phyloP scores from a whole-genome alignment of 495 filamentous ascomycete genomes.

The Talaromyces adpressus region DNA sequence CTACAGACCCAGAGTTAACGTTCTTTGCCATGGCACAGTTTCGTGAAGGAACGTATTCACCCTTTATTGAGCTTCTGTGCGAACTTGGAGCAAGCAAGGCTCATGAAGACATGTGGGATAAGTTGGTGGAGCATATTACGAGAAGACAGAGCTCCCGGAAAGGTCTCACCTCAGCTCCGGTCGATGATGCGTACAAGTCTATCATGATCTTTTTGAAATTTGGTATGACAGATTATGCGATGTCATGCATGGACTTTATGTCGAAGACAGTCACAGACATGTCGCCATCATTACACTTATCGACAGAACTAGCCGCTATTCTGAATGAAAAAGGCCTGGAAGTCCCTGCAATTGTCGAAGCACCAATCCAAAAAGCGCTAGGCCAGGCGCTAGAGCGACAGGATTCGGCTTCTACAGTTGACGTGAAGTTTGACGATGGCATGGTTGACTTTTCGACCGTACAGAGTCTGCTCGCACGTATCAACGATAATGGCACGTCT shows the following conservation, averaged over 20 bases:
- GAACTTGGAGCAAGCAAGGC: background rate
- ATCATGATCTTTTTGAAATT: background rate
- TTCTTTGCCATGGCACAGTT: background rate
- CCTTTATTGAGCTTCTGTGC: slow-evolving; percentile 4
- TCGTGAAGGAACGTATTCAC: background rate
- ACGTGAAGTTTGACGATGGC: background rate
- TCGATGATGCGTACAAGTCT: background rate
- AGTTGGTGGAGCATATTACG: background rate
- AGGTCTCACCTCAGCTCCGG: background rate
- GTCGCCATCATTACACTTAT: background rate
- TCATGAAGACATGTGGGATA: background rate
- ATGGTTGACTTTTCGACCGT: background rate
- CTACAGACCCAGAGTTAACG: background rate
- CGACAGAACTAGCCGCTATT: background rate
- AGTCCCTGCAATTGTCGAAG: background rate
- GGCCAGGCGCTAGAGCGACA: background rate
- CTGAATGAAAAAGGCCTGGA: background rate
- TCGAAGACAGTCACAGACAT: background rate
- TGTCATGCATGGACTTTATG: background rate
- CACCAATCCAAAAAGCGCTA: background rate
- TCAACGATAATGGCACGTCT: slow-evolving; percentile 25
- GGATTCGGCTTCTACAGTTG: background rate
- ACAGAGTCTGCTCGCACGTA: slow-evolving; percentile 21
- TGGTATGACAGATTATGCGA: background rate
- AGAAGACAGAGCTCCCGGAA: background rate